Base-by-base conservation (phyloP, 371 early-diverging fungal genomes). In the Mucor sp. region DNA sequence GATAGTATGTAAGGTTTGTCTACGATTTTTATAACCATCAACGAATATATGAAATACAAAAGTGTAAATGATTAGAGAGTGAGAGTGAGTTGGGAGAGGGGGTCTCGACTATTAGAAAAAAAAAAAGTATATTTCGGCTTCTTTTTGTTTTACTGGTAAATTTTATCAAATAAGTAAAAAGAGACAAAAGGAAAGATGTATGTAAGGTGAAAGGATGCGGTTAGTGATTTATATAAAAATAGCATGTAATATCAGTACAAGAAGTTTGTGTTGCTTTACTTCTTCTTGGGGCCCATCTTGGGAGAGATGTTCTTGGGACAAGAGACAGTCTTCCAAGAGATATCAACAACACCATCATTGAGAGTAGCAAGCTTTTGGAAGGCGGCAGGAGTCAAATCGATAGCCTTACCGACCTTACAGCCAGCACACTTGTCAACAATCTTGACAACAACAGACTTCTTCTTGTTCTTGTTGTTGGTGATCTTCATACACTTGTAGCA, bases 401-500 rank as follows among this genome's bases (percentile, higher is more conserved):
- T 83, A 56, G 77, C 69, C 68, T 71, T 76, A 65, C 76, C 73
- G 28, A 77, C 74, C 50, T 70, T 63, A 63, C 83, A 83, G n/a
- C 74, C 77, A 48, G 83, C 83, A 60, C 83, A 83, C 50, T 78
- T 77, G 63, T 83, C 83, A 43, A 83, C 79, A 61, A 80, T 76
- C 68, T 74, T 80, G 55, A 83, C 79, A 63, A 71, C 59, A 39
- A 79, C 76, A 21, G 67, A 57, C 28, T 69, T 69, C n/a, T 74
- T 70, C 66, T 75, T 74, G 69, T 76, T 66, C 43, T 71, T 71
- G 56, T 74, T 71, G 69, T 83, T 83, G 57, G 73, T 74, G 44
- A 83, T 77, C 73, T 83, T 76, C 77, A 83, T 78, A 60, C 84
- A 83, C 68, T 81, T 81, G 73, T 81, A 83, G 66, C 84, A 83